Conservation (phyloP, 192 early-diverging fungal species). For the Chytriomyces hyalinus region DNA sequence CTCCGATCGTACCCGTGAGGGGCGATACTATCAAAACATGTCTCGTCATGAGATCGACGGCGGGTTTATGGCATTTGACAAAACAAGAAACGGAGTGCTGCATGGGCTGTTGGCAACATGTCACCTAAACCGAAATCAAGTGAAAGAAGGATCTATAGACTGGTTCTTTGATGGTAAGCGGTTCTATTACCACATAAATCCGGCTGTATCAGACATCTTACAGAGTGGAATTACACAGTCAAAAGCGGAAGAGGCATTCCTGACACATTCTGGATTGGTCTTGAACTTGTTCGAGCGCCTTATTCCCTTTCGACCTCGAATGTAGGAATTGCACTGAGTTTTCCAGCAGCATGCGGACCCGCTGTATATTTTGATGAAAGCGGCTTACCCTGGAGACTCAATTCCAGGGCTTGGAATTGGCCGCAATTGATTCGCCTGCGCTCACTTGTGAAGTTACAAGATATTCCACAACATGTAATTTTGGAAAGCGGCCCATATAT, state of each 20-base stretch:
- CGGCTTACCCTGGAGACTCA: not conserved
- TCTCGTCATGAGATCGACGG: not conserved
- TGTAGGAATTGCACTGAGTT: not conserved
- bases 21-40: not conserved
- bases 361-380: not conserved
- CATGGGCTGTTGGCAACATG: not conserved
- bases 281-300: not conserved
- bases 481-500: not conserved
- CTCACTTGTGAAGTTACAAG: not conserved
- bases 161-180: not conserved
- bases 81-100: not conserved
- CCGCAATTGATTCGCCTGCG: not conserved
- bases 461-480: not conserved
- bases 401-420: not conserved
- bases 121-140: not conserved
- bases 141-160: not conserved
- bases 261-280: not conserved
- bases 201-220: not conserved
- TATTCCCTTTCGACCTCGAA: not conserved
- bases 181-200: not conserved
- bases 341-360: not conserved
- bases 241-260: not conserved
- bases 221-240: not conserved
- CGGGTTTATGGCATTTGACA: conserved; percentile 2
- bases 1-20: not conserved